Conservation (phyloP, 129 eudicot species). For the Pseudognaphalium luteoalbum region DNA sequence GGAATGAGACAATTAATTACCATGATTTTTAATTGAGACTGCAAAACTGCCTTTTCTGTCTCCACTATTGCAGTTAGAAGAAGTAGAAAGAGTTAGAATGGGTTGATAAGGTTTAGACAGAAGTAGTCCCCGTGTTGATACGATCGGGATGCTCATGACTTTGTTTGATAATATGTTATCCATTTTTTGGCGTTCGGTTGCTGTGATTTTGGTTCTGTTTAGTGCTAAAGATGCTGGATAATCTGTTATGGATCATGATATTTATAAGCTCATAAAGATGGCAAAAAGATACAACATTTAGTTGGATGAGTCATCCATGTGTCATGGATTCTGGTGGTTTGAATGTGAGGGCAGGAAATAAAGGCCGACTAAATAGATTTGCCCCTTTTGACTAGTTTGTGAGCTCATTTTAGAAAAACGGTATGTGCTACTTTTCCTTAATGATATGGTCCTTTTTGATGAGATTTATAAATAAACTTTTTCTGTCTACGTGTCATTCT, state of each 20-base stretch:
- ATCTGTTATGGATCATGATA: conserved; percentile 8
- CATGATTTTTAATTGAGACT: conserved; percentile 8
- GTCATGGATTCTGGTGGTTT: conserved; percentile 16
- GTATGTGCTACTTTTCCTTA: not conserved
- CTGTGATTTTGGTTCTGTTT: conserved; percentile 13
- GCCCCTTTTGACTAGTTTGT: not conserved
- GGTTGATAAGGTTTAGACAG: conserved; percentile 30
- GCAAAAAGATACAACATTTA: conserved; percentile 2
- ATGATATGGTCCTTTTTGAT: not conserved
- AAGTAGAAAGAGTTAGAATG: not conserved
- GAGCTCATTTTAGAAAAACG: not conserved
- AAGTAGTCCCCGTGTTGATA: conserved; percentile 31
- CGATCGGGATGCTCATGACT: conserved; percentile 17
- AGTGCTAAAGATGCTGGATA: conserved; percentile 3
- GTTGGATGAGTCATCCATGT: not conserved
- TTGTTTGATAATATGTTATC: conserved; percentile 23
- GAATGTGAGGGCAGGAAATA: conserved; percentile 23
- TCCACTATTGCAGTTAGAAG: conserved; percentile 14
- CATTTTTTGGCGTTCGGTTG: conserved; percentile 14
- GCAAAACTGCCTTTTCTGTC: conserved; percentile 13
- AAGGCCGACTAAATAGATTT: conserved; percentile 3
- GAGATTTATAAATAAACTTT: conserved; percentile 7
- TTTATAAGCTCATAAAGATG: conserved; percentile 26
- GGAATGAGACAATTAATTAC: not conserved
- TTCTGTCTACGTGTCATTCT: not conserved